phyloP scores from a whole-genome alignment of 1,284 basidiomycete species.

The Gymnopus androsaceus region DNA sequence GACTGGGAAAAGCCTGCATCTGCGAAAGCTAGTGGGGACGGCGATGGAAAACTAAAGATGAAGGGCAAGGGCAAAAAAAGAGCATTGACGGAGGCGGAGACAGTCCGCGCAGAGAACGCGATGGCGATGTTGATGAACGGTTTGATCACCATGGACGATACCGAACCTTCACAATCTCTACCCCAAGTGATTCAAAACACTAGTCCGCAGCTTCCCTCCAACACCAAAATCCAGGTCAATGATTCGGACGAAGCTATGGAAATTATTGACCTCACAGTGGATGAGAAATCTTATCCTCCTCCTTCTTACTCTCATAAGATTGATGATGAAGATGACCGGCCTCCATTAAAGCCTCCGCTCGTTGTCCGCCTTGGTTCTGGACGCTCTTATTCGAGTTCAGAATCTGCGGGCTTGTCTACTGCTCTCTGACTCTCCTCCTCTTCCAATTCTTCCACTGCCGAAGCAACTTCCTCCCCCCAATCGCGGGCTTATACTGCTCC shows the following conservation, averaged over 20 bases:
- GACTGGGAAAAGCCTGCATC: background rate
- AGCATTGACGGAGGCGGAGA: background rate
- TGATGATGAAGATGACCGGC: background rate
- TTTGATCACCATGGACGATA: background rate
- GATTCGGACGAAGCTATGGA: background rate
- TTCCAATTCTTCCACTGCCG: too few species aligned
- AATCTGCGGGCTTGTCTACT: background rate
- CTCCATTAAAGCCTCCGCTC: background rate
- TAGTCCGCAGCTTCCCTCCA: too few species aligned
- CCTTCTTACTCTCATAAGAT: background rate
- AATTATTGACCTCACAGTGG: conserved; percentile 1
- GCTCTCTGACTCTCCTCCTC: too few species aligned
- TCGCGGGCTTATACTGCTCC: too few species aligned
- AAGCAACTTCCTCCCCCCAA: too few species aligned
- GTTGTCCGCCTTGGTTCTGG: conserved; percentile 3
- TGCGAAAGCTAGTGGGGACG: background rate
- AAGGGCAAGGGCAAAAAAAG: background rate
- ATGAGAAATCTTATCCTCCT: background rate
- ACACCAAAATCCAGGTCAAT: too few species aligned
- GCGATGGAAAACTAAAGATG: background rate
- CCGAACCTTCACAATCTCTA: background rate
- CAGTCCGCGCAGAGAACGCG: too few species aligned
- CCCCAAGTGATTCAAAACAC: background rate
- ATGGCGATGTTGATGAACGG: background rate
- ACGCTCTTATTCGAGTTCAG: background rate